phyloP scores from a whole-genome alignment of 805 yeast genomes.

The Schwanniomyces pseudopolymorphus region DNA sequence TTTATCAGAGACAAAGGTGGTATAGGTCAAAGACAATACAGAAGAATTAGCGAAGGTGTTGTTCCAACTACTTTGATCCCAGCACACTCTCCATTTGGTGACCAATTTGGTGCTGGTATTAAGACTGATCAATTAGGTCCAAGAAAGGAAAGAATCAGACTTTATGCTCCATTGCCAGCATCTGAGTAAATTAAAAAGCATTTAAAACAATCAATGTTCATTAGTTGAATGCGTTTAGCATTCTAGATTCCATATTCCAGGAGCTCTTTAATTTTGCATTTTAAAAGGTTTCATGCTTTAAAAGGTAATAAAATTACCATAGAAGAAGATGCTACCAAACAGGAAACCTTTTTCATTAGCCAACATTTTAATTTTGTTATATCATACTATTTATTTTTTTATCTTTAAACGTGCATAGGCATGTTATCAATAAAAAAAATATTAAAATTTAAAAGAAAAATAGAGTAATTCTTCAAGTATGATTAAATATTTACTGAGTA shows the following conservation, averaged over 20 bases:
- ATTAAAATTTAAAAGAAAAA: background rate
- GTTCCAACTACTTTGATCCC: conserved; percentile 35
- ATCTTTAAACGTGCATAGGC: background rate
- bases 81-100: conserved; percentile 40
- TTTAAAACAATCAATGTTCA: background rate
- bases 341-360: background rate
- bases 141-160: conserved; percentile 41
- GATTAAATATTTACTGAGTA: no score
- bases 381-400: background rate
- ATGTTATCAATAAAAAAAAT: background rate
- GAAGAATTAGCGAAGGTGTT: conserved; percentile 31
- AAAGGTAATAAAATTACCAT: background rate
- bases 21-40: conserved; percentile 41
- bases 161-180: conserved; percentile 34
- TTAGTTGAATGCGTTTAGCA: background rate
- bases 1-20: conserved; percentile 47
- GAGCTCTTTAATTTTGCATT: conserved; percentile 3
- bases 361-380: conserved; percentile 1
- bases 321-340: background rate
- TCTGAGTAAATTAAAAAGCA: conserved; percentile 3
- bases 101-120: conserved; percentile 45
- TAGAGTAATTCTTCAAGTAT: background rate
- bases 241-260: background rate
- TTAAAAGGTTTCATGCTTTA: background rate
- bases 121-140: conserved; percentile 45